Percentiles rank a stretch among this genome's conserved stretches.
Evolutionary conservation across 306 rosid species (phyloP).

Genomic region (Sphenostylis stenocarpa): DNA sequence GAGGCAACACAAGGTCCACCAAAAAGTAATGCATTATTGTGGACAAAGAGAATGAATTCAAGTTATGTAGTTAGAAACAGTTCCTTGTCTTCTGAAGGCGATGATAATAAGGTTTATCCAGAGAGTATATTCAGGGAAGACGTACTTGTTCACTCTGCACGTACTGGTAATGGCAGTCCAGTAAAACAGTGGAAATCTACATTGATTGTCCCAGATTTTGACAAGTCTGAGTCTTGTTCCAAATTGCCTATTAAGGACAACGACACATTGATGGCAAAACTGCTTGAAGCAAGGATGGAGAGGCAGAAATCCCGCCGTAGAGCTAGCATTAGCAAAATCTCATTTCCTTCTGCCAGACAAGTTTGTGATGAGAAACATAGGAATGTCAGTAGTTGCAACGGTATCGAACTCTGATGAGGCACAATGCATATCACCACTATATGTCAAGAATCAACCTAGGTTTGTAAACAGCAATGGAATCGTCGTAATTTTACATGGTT

Average conservation of each 20-base stretch:
- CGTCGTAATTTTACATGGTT: neutral
- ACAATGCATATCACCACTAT: neutral
- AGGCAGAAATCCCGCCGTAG: constrained; percentile 34
- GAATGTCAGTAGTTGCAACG: constrained; percentile 15
- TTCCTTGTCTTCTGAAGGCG: constrained; percentile 42
- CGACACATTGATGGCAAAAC: constrained; percentile 64
- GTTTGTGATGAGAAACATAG: constrained; percentile 20
- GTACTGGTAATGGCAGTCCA: constrained; percentile 47
- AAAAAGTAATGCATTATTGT: constrained; percentile 30
- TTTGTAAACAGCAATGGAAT: neutral
- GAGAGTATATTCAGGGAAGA: constrained; percentile 46
- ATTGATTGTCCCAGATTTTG: constrained; percentile 40
- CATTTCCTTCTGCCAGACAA: neutral
- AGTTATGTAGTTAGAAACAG: constrained; percentile 34
- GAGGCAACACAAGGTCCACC: constrained; percentile 34
- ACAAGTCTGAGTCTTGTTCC: constrained; percentile 36
- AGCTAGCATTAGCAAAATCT: constrained; percentile 12
- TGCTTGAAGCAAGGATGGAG: constrained; percentile 70
- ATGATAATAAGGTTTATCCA: constrained; percentile 33
- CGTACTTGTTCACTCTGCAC: constrained; percentile 34
- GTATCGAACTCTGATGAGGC: neutral
- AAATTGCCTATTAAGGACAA: constrained; percentile 54
- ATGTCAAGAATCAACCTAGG: neutral
- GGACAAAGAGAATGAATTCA: constrained; percentile 30
- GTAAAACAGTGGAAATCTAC: constrained; percentile 48